These are phyloP conservation scores for Aspergillus sp. DNA, from an alignment of 2,329 filamentous ascomycete genomes.

Conservation along the genomic window DNA sequence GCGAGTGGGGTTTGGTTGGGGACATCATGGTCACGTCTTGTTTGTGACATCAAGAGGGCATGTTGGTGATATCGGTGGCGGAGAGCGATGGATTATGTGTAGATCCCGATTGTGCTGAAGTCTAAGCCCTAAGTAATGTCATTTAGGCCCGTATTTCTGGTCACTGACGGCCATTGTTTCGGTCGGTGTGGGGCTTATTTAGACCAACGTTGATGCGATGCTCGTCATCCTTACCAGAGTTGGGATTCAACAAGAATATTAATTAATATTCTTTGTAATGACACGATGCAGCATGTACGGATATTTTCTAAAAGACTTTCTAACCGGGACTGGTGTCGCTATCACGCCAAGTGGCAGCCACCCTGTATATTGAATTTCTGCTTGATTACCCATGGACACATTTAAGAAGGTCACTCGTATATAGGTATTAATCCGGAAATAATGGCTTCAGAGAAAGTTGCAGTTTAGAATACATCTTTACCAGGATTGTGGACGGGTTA, in stretches of 20 bases:
- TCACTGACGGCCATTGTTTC: neutral
- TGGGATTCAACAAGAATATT: neutral
- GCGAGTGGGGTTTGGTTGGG: too few relatives aligned
- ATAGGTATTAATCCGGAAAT: too few relatives aligned
- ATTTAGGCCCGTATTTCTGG: neutral
- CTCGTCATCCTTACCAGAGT: neutral
- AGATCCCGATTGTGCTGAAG: neutral
- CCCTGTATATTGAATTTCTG: too few relatives aligned
- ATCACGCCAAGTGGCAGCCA: neutral
- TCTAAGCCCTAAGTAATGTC: neutral
- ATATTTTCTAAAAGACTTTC: neutral
- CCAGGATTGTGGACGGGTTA: too few relatives aligned
- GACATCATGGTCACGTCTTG: conserved; percentile 1
- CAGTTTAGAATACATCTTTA: too few relatives aligned
- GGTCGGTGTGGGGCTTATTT: neutral
- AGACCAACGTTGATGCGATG: neutral
- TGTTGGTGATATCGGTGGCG: neutral
- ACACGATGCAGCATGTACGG: neutral
- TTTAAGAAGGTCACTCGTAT: too few relatives aligned
- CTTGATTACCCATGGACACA: too few relatives aligned
- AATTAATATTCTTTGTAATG: neutral
- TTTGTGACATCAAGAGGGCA: neutral
- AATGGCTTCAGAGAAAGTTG: too few relatives aligned
- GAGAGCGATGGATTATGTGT: neutral
- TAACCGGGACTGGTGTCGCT: neutral